Conservation (phyloP, 2,329 filamentous ascomycete genomes). For the Dendrostoma leiphaemia region DNA sequence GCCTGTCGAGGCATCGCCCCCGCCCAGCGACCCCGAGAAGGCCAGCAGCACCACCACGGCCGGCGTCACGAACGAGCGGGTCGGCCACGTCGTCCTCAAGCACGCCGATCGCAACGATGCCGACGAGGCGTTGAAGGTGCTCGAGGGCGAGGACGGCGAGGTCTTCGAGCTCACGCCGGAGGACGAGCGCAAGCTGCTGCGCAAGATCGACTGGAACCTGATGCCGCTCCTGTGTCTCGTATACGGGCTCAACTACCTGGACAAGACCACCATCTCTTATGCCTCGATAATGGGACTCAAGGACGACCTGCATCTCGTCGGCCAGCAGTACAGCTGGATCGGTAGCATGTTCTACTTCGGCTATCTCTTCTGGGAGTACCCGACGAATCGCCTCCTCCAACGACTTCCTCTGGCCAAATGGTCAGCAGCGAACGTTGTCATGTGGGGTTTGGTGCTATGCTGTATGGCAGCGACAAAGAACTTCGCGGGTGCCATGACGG, state of each 20-base stretch:
- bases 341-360: conserved; percentile 41
- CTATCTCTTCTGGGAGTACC: conserved; percentile 60
- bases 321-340: conserved; percentile 59
- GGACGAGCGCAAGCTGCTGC: conserved; percentile 37
- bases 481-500: conserved; percentile 60
- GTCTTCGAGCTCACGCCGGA: conserved; percentile 35
- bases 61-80: conserved; percentile 1
- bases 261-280: conserved; percentile 42
- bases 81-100: conserved; percentile 23
- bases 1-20: neutral
- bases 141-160: conserved; percentile 33
- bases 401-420: conserved; percentile 65
- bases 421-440: conserved; percentile 60
- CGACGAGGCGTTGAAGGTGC: conserved; percentile 41
- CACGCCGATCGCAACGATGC: conserved; percentile 38
- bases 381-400: conserved; percentile 63
- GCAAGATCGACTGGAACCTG: conserved; percentile 45
- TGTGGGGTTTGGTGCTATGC: conserved; percentile 57
- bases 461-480: conserved; percentile 62
- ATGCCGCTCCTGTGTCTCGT: conserved; percentile 55
- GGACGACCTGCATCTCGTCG: conserved; percentile 55
- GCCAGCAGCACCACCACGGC: neutral
- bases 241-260: conserved; percentile 58
- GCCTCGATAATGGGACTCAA: conserved; percentile 53
- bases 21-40: conserved; percentile 14